These are phyloP conservation scores for Rhodotorula paludigena DNA, from an alignment of 768 basidiomycete species.

Conservation along the genomic window DNA sequence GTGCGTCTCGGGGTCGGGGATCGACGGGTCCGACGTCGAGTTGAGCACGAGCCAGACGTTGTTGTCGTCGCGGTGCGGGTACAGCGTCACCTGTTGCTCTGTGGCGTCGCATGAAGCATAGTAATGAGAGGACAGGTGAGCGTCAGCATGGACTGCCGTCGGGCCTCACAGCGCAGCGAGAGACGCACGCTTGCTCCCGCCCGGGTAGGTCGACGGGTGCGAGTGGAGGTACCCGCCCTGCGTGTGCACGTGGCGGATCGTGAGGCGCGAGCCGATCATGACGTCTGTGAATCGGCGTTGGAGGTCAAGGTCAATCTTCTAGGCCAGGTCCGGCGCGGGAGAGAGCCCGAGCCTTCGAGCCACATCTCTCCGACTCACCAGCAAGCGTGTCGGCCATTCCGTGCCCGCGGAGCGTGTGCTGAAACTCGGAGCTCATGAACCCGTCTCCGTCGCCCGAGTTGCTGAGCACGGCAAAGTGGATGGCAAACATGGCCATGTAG, in stretches of 20 bases:
- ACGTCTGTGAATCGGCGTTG: no score
- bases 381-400: conserved; percentile 91
- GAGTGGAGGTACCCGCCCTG: conserved; percentile 99
- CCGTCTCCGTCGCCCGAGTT: conserved; percentile 95
- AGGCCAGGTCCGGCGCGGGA: no score
- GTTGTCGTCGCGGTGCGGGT: conserved; percentile 96
- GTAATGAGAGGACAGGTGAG: background rate
- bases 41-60: conserved; percentile 86
- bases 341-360: no score
- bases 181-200: conserved; percentile 76
- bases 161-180: background rate
- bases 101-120: background rate
- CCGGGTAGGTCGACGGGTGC: conserved; percentile 81
- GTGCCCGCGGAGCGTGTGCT: conserved; percentile 83
- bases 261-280: conserved; percentile 71
- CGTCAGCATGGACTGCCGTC: no score
- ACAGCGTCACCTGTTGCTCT: conserved; percentile 99
- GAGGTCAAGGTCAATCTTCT: no score
- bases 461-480: conserved; percentile 83
- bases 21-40: conserved; percentile 52
- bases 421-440: conserved; percentile 99
- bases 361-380: conserved; percentile 57
- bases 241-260: conserved; percentile 86
- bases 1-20: conserved; percentile 36
- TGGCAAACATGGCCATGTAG: conserved; percentile 94